Evolutionary conservation across 208 protist genomes (phyloP).

Genomic region (Kentomonas sorsogonicus): DNA sequence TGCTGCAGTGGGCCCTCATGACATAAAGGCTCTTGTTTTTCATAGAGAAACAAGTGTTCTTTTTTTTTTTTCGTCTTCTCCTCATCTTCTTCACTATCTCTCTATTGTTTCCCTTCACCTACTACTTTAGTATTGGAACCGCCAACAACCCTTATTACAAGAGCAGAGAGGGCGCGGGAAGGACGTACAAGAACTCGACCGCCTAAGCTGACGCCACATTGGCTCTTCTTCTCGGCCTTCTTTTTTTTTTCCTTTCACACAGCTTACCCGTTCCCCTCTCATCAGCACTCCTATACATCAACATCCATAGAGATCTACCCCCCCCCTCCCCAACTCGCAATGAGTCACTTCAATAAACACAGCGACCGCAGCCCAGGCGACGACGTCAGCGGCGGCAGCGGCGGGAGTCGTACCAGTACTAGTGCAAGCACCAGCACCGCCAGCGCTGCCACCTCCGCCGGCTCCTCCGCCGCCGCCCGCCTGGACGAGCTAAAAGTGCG

Average conservation of each 20-base stretch:
- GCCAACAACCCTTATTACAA: not conserved
- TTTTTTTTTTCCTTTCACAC: not conserved
- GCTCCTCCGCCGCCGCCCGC: constrained; percentile 10
- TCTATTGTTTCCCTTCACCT: not conserved
- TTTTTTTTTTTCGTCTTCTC: constrained; percentile 3
- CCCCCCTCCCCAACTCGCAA: not conserved
- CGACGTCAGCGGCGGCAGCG: not conserved
- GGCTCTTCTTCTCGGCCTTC: not conserved
- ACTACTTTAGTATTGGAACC: not conserved
- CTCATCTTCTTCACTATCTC: not conserved
- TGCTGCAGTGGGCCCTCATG: too few relatives aligned
- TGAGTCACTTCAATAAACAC: constrained; percentile 1
- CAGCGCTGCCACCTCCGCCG: not conserved
- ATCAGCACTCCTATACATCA: not conserved
- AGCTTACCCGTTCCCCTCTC: not conserved
- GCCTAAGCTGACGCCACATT: not conserved
- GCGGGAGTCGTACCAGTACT: too few relatives aligned
- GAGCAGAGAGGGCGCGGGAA: not conserved
- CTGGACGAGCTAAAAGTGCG: constrained; percentile 39
- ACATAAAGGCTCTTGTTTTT: too few relatives aligned
- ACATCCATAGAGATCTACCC: not conserved
- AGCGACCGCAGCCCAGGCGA: not conserved
- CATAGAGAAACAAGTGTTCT: constrained; percentile 18
- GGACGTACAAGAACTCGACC: not conserved
- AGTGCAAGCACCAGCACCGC: not conserved